phyloP scores from a whole-genome alignment of 495 filamentous ascomycete genomes.

The Friedmanniomyces simplex region DNA sequence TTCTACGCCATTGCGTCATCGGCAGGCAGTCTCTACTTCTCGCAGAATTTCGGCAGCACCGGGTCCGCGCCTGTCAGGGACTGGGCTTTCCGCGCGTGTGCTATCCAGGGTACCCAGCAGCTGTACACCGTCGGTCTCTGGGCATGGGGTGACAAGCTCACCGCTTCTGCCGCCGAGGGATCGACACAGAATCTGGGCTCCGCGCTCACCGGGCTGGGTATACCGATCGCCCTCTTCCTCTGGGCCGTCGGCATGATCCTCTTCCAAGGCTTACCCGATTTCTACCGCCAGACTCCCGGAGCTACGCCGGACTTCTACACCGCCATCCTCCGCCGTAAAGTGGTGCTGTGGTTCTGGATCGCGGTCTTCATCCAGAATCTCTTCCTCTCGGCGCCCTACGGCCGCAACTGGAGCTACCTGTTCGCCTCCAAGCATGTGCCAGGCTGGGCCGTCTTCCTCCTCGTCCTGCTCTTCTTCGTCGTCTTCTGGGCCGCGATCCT shows the following conservation, averaged over 20 bases:
- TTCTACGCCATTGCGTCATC: slow-evolving; percentile 51
- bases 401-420: slow-evolving; percentile 53
- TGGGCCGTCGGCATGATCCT: slow-evolving; percentile 43
- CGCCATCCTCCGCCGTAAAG: slow-evolving; percentile 46
- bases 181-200: slow-evolving; percentile 38
- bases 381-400: slow-evolving; percentile 51
- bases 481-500: slow-evolving; percentile 45
- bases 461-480: slow-evolving; percentile 51
- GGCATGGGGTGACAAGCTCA: slow-evolving; percentile 46
- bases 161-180: slow-evolving; percentile 11
- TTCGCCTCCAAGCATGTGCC: slow-evolving; percentile 44
- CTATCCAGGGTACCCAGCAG: slow-evolving; percentile 54
- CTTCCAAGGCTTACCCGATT: slow-evolving; percentile 49
- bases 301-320: slow-evolving; percentile 52
- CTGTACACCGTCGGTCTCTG: slow-evolving; percentile 54
- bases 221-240: slow-evolving; percentile 42
- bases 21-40: slow-evolving; percentile 52
- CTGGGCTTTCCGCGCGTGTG: slow-evolving; percentile 55
- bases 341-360: slow-evolving; percentile 53
- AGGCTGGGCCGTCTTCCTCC: slow-evolving; percentile 41
- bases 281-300: slow-evolving; percentile 58
- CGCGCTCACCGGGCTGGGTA: slow-evolving; percentile 37
- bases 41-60: slow-evolving; percentile 58
- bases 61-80: slow-evolving; percentile 48
- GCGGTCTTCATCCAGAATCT: slow-evolving; percentile 57